Percentiles rank a stretch among this genome's conserved stretches.
Evolutionary conservation across 805 yeast species (phyloP).

Genomic region (Lipomyces yamadae): DNA sequence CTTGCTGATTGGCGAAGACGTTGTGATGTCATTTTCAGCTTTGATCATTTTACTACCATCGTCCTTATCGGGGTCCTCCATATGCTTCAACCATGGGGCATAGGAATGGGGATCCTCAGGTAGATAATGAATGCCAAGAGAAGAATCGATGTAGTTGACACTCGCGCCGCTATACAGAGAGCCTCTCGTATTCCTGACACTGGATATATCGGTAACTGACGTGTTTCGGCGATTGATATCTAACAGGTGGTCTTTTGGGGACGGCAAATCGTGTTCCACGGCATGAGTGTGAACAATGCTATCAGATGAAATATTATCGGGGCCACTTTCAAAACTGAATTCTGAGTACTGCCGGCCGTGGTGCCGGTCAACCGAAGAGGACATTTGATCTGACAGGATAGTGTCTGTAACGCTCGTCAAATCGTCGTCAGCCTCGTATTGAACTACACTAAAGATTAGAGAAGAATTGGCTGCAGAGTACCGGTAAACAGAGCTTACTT

Average conservation of each 20-base stretch:
- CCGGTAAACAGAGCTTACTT: not conserved
- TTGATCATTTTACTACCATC: not conserved
- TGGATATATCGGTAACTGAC: not conserved
- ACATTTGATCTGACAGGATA: not conserved
- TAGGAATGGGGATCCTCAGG: not conserved
- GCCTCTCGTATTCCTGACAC: not conserved
- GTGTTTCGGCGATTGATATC: not conserved
- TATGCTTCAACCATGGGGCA: not conserved
- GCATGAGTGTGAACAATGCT: not conserved
- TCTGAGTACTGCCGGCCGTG: slow-evolving; percentile 22
- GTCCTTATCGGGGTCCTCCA: not conserved
- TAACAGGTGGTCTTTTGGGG: not conserved
- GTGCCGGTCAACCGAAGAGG: not conserved
- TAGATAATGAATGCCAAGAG: not conserved
- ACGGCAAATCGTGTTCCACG: not conserved
- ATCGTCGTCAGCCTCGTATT: not conserved
- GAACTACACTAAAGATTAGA: not conserved
- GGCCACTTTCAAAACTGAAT: slow-evolving; percentile 22
- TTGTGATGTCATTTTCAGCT: not conserved
- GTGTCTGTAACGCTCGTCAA: not conserved
- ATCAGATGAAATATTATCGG: not conserved
- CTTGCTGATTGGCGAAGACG: not conserved
- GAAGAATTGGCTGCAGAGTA: not conserved
- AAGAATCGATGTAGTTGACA: not conserved
- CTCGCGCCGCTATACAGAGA: not conserved